phyloP scores from a whole-genome alignment of 2,329 filamentous ascomycete species.

The Fusarium tricinctum region DNA sequence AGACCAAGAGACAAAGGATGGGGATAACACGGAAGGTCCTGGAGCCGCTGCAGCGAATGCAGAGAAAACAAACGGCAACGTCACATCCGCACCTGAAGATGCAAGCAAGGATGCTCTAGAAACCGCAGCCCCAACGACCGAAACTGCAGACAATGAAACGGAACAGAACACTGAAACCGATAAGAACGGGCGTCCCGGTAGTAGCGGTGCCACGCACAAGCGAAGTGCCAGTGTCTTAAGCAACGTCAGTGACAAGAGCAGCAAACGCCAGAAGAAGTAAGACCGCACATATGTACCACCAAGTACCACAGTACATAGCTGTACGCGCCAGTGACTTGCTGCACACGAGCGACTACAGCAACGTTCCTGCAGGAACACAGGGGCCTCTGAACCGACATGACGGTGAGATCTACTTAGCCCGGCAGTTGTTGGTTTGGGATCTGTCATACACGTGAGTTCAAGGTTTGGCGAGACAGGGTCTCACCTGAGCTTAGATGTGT shows the following conservation, averaged over 20 bases:
- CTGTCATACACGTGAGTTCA: constrained; percentile 22
- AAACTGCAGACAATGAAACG: constrained; percentile 35
- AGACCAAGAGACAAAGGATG: constrained; percentile 21
- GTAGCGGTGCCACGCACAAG: constrained; percentile 70
- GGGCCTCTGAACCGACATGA: constrained; percentile 21
- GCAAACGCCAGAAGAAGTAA: constrained; percentile 69
- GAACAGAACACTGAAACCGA: constrained; percentile 47
- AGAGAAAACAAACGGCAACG: constrained; percentile 29
- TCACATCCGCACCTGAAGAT: constrained; percentile 38
- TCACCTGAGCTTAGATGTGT: constrained; percentile 19
- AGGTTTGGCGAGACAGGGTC: constrained; percentile 21
- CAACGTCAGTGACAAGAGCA: constrained; percentile 73
- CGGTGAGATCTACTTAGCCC: constrained; percentile 24
- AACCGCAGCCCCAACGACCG: constrained; percentile 21
- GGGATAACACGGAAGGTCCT: constrained; percentile 32
- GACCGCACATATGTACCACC: constrained; percentile 24
- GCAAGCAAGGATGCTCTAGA: constrained; percentile 31
- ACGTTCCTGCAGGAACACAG: constrained; percentile 35
- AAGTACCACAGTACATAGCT: constrained; percentile 44
- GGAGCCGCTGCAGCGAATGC: constrained; percentile 13
- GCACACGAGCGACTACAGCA: constrained; percentile 21
- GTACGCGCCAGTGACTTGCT: constrained; percentile 35
- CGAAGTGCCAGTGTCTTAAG: constrained; percentile 87
- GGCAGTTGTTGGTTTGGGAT: constrained; percentile 38
- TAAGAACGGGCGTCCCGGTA: constrained; percentile 54